phyloP scores from a whole-genome alignment of 1,139 yeast species.

The Candida sanyaensis region DNA sequence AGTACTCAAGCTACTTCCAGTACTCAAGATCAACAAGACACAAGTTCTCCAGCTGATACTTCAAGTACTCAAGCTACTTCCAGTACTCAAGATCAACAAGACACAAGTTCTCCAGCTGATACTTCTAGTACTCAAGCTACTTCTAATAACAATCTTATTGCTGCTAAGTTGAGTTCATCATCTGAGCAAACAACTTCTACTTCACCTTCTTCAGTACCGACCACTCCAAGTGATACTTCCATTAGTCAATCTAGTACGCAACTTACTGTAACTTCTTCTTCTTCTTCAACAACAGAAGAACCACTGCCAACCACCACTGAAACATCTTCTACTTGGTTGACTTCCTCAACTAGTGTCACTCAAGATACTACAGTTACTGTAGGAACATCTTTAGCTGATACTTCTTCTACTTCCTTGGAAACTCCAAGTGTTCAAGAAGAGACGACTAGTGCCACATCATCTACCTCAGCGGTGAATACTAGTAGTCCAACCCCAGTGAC shows the following conservation, averaged over 20 bases:
- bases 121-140: not conserved
- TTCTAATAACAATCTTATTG: not conserved
- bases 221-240: not conserved
- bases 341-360: conserved; percentile 6
- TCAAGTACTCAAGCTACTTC: not conserved
- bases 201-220: not conserved
- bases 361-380: conserved; percentile 5
- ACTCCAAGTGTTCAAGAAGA: not conserved
- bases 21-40: too few species aligned
- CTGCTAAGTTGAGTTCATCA: not conserved
- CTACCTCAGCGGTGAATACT: not conserved
- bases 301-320: conserved; percentile 4
- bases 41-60: too few species aligned
- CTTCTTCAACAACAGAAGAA: not conserved
- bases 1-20: too few species aligned
- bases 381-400: not conserved
- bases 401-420: not conserved
- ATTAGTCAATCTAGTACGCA: conserved; percentile 1
- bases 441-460: not conserved
- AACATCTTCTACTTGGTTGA: conserved; percentile 1
- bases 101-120: too few species aligned
- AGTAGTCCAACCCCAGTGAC: not conserved
- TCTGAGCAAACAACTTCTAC: conserved; percentile 1
- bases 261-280: conserved; percentile 2
- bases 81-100: not conserved